Evolutionary conservation across 2,329 filamentous ascomycete species (phyloP).

Genomic region (Penicillium sp.): DNA sequence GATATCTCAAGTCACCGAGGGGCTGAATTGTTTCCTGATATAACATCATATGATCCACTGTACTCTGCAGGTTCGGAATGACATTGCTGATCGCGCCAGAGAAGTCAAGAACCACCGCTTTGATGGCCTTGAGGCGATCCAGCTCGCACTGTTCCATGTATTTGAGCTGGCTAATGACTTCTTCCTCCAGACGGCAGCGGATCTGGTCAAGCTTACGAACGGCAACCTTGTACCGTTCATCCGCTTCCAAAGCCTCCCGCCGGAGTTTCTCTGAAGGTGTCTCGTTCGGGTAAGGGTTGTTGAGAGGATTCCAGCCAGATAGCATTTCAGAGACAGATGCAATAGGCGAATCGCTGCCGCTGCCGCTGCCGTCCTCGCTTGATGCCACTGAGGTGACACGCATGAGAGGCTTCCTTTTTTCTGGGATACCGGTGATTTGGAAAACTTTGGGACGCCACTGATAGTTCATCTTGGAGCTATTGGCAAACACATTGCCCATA

Average conservation of each 20-base stretch:
- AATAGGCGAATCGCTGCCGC: conserved; percentile 74
- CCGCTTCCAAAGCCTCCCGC: conserved; percentile 82
- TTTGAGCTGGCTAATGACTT: conserved; percentile 85
- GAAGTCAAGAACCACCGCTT: conserved; percentile 96
- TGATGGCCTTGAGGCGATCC: conserved; percentile 94
- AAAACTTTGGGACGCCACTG: conserved; percentile 95
- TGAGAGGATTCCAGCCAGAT: conserved; percentile 87
- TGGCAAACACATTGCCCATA: conserved; percentile 92
- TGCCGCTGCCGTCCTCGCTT: conserved; percentile 54
- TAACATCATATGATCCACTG: conserved; percentile 97
- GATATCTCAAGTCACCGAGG: conserved; percentile 80
- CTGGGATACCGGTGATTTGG: conserved; percentile 78
- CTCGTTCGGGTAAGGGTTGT: conserved; percentile 88
- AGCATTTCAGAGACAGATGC: conserved; percentile 85
- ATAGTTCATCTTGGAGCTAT: conserved; percentile 96
- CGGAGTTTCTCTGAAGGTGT: conserved; percentile 82
- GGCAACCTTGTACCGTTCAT: conserved; percentile 86
- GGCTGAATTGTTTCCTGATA: conserved; percentile 99
- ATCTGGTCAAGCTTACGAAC: conserved; percentile 85
- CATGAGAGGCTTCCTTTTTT: conserved; percentile 73
- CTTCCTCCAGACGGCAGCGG: conserved; percentile 91
- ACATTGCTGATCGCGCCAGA: conserved; percentile 97
- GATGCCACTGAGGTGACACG: conserved; percentile 72
- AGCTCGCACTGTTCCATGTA: conserved; percentile 98
- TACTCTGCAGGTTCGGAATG: conserved; percentile 91